A percentile compares a stretch with the other conserved stretches of the same genome.
phyloP scores from a whole-genome alignment of 176 grass and related monocot species.

The Cocos nucifera region DNA sequence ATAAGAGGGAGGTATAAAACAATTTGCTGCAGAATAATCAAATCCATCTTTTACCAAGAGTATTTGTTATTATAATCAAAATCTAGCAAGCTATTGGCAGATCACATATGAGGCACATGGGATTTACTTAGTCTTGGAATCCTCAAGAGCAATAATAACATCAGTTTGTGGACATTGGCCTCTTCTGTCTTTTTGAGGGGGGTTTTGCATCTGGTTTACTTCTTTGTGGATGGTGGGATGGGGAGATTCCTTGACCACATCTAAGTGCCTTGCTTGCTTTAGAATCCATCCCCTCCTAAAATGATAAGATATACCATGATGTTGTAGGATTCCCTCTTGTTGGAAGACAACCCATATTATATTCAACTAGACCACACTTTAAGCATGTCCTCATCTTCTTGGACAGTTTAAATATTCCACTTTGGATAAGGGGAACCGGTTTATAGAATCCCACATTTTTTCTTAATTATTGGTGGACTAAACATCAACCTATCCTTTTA shows the following conservation, averaged over 20 bases:
- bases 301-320: constrained; percentile 17
- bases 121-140: constrained; percentile 29
- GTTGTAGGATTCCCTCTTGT: constrained; percentile 27
- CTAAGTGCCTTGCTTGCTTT: constrained; percentile 40
- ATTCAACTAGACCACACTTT: background rate
- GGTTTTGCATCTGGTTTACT: constrained; percentile 1
- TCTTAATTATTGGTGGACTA: too few species aligned
- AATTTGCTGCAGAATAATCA: too few species aligned
- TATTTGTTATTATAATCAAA: background rate
- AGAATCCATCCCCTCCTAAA: constrained; percentile 11
- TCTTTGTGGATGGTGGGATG: constrained; percentile 17
- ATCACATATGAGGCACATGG: constrained; percentile 3
- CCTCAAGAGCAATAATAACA: constrained; percentile 32
- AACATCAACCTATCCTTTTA: too few species aligned
- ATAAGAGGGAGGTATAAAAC: too few species aligned
- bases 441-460: too few species aligned
- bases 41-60: too few species aligned
- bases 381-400: constrained; percentile 2
- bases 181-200: constrained; percentile 9
- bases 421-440: background rate
- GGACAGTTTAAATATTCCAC: background rate
- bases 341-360: background rate
- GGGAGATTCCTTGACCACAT: constrained; percentile 30
- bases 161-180: constrained; percentile 19
- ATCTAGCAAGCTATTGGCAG: constrained; percentile 3